Evolutionary conservation across 148 eudicot genomes (phyloP).

Genomic region (Fagopyrum tataricum): DNA sequence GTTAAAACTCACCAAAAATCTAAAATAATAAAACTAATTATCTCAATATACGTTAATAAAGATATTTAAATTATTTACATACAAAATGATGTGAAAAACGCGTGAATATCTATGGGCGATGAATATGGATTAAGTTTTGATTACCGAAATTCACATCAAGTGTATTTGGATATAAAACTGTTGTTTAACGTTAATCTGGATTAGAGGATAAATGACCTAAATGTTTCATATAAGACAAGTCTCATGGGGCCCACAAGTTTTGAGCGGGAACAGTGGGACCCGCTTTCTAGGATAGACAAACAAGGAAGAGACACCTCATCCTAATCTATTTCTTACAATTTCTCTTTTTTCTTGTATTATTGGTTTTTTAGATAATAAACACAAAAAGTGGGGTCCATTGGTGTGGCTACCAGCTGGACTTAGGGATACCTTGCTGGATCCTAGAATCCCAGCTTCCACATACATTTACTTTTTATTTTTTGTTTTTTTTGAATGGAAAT

Average conservation of each 20-base stretch:
- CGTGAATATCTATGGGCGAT: too few relatives aligned
- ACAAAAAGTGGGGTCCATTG: not conserved
- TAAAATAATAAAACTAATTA: too few relatives aligned
- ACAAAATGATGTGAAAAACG: too few relatives aligned
- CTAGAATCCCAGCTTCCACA: not conserved
- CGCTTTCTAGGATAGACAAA: not conserved
- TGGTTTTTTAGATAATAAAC: not conserved
- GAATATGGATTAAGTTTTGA: too few relatives aligned
- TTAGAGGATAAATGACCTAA: not conserved
- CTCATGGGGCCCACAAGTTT: not conserved
- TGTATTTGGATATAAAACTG: too few relatives aligned
- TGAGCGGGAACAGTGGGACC: conserved; percentile 4
- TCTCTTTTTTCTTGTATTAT: not conserved
- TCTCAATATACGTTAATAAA: too few relatives aligned
- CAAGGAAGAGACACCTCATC: not conserved
- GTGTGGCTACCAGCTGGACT: not conserved
- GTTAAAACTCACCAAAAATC: too few relatives aligned
- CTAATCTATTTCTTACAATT: not conserved
- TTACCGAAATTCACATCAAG: too few relatives aligned
- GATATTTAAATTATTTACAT: too few relatives aligned
- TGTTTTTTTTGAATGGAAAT: too few relatives aligned
- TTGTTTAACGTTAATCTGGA: not conserved
- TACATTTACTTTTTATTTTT: too few relatives aligned
- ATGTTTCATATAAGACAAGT: not conserved
- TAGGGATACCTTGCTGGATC: not conserved